Conservation (phyloP, 495 filamentous ascomycete species). For the Glarea lozoyensis region DNA sequence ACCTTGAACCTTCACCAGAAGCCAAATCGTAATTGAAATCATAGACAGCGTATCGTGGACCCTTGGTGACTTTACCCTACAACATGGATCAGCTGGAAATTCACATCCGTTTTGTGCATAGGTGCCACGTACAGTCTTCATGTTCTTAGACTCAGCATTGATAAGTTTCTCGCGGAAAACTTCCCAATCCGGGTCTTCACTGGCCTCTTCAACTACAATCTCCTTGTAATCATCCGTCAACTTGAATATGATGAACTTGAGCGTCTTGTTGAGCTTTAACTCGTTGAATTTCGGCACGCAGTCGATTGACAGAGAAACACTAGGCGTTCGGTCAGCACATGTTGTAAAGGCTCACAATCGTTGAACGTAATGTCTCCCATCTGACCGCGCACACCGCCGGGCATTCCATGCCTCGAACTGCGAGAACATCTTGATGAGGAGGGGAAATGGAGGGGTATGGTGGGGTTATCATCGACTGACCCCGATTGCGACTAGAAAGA, state of each 20-base stretch:
- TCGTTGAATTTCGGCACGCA: conserved; percentile 82
- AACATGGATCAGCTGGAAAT: conserved; percentile 13
- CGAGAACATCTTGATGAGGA: no score
- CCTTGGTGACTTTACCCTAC: conserved; percentile 52
- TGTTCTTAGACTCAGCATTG: conserved; percentile 45
- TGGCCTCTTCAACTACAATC: conserved; percentile 72
- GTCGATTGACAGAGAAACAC: conserved; percentile 69
- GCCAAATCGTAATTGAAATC: conserved; percentile 80
- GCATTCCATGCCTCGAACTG: no score
- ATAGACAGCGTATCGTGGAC: conserved; percentile 88
- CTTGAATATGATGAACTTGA: conserved; percentile 97
- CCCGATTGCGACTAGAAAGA: no score
- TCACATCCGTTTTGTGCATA: conserved; percentile 25
- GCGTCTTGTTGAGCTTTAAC: conserved; percentile 78
- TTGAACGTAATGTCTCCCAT: no score
- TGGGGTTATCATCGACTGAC: no score
- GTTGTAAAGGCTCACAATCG: no score
- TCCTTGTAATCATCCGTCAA: conserved; percentile 85
- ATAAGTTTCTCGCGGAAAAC: conserved; percentile 72
- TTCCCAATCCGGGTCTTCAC: conserved; percentile 55
- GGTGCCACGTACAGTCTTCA: conserved; percentile 31
- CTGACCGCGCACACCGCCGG: no score
- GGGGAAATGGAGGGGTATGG: no score
- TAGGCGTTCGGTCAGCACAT: no score
- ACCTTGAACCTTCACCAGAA: conserved; percentile 76